Conservation (phyloP, 306 rosid genomes). For the Purshia tridentata region DNA sequence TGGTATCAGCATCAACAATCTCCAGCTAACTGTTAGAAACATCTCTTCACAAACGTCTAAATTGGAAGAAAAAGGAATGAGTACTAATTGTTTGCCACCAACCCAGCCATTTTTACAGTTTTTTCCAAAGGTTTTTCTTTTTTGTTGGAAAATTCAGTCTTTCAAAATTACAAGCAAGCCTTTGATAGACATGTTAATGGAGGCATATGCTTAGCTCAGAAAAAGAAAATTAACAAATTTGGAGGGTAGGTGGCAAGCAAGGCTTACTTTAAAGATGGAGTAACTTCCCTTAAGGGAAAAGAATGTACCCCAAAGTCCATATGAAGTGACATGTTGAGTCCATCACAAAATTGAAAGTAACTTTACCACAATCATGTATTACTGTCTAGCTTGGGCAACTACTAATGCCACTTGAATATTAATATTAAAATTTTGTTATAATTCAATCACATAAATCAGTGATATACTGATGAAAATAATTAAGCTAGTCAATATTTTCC, state of each 20-base stretch:
- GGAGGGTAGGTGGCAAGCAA: conserved; percentile 31
- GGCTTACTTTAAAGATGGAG: conserved; percentile 24
- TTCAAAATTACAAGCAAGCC: conserved; percentile 23
- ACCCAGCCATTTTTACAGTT: background rate
- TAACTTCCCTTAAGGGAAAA: conserved; percentile 18
- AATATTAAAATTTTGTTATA: no score
- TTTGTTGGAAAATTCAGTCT: background rate
- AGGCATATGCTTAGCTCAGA: conserved; percentile 18
- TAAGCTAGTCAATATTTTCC: no score
- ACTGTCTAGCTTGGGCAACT: no score
- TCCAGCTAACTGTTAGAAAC: background rate
- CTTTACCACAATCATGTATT: no score
- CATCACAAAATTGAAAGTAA: no score
- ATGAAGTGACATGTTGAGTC: background rate
- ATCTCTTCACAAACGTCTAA: conserved; percentile 16
- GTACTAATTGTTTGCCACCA: background rate
- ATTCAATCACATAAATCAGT: no score
- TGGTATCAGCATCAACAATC: background rate
- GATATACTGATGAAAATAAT: no score
- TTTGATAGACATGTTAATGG: conserved; percentile 14
- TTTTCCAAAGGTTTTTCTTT: background rate
- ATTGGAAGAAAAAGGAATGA: conserved; percentile 20
- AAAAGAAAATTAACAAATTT: conserved; percentile 23
- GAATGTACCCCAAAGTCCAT: conserved; percentile 33
- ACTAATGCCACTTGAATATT: no score